Base-by-base conservation (phyloP, 2,329 filamentous ascomycete species). In the Basipetospora chlamydospora region DNA sequence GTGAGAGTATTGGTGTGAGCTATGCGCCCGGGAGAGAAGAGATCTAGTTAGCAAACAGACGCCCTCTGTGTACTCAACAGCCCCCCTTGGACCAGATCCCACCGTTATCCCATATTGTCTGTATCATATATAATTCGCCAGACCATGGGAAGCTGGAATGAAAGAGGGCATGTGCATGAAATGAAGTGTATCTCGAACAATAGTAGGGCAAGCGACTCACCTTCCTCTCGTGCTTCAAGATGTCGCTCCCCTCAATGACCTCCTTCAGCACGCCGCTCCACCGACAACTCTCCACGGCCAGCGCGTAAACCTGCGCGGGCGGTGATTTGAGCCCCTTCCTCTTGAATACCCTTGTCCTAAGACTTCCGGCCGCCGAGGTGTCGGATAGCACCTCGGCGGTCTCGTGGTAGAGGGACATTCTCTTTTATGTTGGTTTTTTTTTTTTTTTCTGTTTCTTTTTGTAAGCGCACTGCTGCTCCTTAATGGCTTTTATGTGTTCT, bases 371-470 rank as follows among this genome's bases (percentile, higher is more conserved):
- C n/a, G 72, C 69, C 1, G 71, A 60, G 3, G 75, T 60, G 6
- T 67, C 69, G 4, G 70, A 69, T 39, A 98, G 61, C 25, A 95
- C 64, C 11, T 77, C 68, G 4, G 81, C 85, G 6, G 87, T 81
- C 62, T 96, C 90, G 54, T 93, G 81, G 56, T 98, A 98, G 39
- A 98, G 78, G 33, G 87, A 93, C 88, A 96, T 96, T 34, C 7
- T 23, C 23, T n/a, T n/a, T n/a, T 8, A 7, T 15, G 26, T 13
- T 29, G 7, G 26, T 13, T 13, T n/a, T n/a, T n/a, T n/a, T n/a
- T n/a, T n/a, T n/a, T n/a, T n/a, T n/a, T n/a, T n/a, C n/a, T n/a
- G n/a, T n/a, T n/a, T n/a, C n/a, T n/a, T n/a, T n/a, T n/a, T n/a
- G n/a, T n/a, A n/a, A n/a, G n/a, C n/a, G n/a, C n/a, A n/a, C n/a